These are phyloP conservation scores for Straminergon stramineum DNA, from an alignment of 225 moss, liverwort and hornwort species.

Conservation along the genomic window DNA sequence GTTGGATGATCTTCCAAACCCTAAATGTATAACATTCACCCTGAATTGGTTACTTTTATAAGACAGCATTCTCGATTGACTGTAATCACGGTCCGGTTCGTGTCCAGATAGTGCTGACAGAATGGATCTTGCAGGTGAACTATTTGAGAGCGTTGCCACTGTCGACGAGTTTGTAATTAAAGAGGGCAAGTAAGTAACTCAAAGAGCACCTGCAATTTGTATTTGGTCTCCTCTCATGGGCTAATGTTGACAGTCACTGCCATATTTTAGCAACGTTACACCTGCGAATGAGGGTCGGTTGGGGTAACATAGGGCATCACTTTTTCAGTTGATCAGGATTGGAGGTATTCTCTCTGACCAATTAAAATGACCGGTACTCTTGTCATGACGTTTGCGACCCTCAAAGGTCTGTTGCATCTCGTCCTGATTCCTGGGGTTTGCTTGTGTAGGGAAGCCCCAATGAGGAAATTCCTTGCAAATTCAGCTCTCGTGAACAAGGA, in stretches of 20 bases:
- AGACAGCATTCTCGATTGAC: not conserved
- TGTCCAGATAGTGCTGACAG: not conserved
- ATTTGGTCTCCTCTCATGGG: not conserved
- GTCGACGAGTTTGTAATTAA: conserved; percentile 39
- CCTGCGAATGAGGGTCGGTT: not conserved
- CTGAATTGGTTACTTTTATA: not conserved
- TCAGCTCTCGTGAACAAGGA: conserved; percentile 37
- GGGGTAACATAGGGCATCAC: not conserved
- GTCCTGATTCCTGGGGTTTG: not conserved
- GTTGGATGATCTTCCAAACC: not conserved
- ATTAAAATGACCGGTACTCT: not conserved
- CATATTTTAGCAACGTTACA: not conserved
- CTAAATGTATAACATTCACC: not conserved
- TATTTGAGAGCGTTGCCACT: conserved; percentile 28
- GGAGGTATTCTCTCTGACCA: not conserved
- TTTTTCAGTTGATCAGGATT: not conserved
- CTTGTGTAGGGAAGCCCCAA: conserved; percentile 23
- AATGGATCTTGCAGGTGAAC: conserved; percentile 19
- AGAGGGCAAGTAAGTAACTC: conserved; percentile 39
- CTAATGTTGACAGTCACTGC: not conserved
- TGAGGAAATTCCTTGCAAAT: conserved; percentile 27
- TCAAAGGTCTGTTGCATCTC: not conserved
- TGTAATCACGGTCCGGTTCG: not conserved
- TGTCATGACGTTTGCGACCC: not conserved
- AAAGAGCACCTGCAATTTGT: not conserved